phyloP scores from a whole-genome alignment of 768 basidiomycete species.

The Lactarius tabidus region DNA sequence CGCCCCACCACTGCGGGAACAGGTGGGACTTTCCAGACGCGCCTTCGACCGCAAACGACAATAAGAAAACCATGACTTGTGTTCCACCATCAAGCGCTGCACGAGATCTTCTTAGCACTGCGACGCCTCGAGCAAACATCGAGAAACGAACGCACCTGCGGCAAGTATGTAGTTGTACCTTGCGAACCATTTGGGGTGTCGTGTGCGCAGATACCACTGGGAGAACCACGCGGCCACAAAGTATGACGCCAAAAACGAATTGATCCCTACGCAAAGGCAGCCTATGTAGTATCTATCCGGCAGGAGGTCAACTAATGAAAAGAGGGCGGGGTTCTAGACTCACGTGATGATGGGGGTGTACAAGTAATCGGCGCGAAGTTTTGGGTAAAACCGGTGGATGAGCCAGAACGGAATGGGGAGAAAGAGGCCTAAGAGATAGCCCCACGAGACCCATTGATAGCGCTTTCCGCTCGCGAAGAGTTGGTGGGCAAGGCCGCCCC shows the following conservation, averaged over 20 bases:
- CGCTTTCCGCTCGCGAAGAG: constrained; percentile 24
- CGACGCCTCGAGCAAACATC: neutral
- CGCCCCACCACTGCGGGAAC: constrained; percentile 55
- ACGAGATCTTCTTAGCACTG: constrained; percentile 31
- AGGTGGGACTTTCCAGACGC: constrained; percentile 45
- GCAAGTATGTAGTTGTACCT: constrained; percentile 37
- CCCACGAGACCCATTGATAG: constrained; percentile 49
- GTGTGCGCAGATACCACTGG: constrained; percentile 42
- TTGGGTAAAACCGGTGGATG: constrained; percentile 42
- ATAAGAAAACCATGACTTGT: constrained; percentile 47
- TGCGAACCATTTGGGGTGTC: constrained; percentile 44
- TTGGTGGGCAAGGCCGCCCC: constrained; percentile 38
- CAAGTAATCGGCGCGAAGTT: constrained; percentile 43
- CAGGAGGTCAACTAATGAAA: neutral
- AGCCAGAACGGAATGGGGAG: constrained; percentile 55
- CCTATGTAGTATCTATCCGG: constrained; percentile 45
- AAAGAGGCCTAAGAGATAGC: constrained; percentile 45
- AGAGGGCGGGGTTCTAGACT: neutral
- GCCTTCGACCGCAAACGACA: constrained; percentile 35
- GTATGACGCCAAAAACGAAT: constrained; percentile 41
- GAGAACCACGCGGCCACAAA: constrained; percentile 43
- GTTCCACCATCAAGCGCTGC: constrained; percentile 40
- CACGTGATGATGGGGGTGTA: constrained; percentile 47
- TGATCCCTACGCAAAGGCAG: constrained; percentile 49
- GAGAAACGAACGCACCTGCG: constrained; percentile 26